phyloP scores from a whole-genome alignment of 2,329 filamentous ascomycete species.

The Paecilomyces fulvus region DNA sequence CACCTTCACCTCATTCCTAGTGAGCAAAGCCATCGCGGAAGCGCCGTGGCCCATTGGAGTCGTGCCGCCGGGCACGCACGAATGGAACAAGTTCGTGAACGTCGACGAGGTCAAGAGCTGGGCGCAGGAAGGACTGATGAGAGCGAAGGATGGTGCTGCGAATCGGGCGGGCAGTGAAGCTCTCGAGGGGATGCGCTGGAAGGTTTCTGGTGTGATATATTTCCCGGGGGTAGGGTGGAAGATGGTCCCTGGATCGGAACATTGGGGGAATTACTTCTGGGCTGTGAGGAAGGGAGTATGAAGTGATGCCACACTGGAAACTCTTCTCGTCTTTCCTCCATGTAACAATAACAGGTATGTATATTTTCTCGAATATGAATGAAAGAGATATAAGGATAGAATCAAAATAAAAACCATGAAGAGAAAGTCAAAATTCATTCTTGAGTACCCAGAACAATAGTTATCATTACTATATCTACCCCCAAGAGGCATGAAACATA shows the following conservation, averaged over 20 bases:
- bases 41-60: constrained; percentile 61
- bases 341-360: neutral
- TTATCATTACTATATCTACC: too few relatives aligned
- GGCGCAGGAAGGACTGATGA: constrained; percentile 36
- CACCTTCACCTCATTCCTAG: constrained; percentile 80
- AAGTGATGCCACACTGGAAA: neutral
- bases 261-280: constrained; percentile 93
- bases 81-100: constrained; percentile 95
- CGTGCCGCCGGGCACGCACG: constrained; percentile 87
- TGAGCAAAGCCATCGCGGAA: constrained; percentile 88
- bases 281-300: constrained; percentile 55
- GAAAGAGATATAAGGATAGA: too few relatives aligned
- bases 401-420: too few relatives aligned
- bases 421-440: too few relatives aligned
- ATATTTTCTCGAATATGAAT: neutral
- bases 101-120: constrained; percentile 55
- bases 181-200: constrained; percentile 45
- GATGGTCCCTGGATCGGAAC: constrained; percentile 70
- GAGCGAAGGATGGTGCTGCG: constrained; percentile 38
- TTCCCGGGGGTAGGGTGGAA: constrained; percentile 87
- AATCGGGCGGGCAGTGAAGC: constrained; percentile 15
- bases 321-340: too few relatives aligned
- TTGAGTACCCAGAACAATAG: too few relatives aligned
- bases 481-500: too few relatives aligned
- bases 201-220: constrained; percentile 75